A percentile compares a stretch with the other conserved stretches of the same genome.
phyloP scores from a whole-genome alignment of 2,329 filamentous ascomycete species.

The Penicillium sp. region DNA sequence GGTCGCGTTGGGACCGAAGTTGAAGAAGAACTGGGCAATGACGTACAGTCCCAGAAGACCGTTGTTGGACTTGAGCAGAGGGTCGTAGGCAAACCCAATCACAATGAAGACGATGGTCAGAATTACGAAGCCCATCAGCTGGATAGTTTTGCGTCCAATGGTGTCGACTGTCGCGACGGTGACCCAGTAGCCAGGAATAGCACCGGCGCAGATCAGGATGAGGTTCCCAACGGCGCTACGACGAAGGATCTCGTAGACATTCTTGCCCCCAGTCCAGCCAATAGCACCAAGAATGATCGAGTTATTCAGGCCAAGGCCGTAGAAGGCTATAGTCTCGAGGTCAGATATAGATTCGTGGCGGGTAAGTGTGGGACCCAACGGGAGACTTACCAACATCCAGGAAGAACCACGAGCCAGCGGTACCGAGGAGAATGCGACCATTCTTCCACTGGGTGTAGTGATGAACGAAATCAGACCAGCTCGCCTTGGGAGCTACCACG shows the following conservation, averaged over 20 bases:
- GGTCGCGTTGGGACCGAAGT: constrained; percentile 49
- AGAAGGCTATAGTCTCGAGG: constrained; percentile 23
- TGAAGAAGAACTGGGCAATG: constrained; percentile 24
- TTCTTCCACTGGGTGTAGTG: constrained; percentile 30
- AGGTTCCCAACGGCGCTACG: constrained; percentile 73
- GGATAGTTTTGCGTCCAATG: constrained; percentile 71
- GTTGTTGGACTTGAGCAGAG: constrained; percentile 18
- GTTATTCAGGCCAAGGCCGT: constrained; percentile 46
- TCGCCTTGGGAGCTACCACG: constrained; percentile 7
- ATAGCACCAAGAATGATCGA: constrained; percentile 65
- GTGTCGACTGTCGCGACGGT: constrained; percentile 69
- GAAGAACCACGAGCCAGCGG: constrained; percentile 28
- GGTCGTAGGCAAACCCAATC: constrained; percentile 44
- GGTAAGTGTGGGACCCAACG: background rate
- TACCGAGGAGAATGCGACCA: constrained; percentile 30
- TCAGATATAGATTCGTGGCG: background rate
- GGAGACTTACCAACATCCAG: constrained; percentile 11
- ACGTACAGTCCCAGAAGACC: constrained; percentile 23
- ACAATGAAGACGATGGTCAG: constrained; percentile 58
- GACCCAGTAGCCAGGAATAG: constrained; percentile 77
- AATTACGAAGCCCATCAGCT: constrained; percentile 57
- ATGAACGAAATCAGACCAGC: constrained; percentile 23
- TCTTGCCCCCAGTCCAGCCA: constrained; percentile 59
- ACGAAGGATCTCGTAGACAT: constrained; percentile 63
- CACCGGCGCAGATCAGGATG: constrained; percentile 70